These are phyloP conservation scores for Pythium aristosporum DNA, from an alignment of 352 stramenopile species.

Conservation along the genomic window DNA sequence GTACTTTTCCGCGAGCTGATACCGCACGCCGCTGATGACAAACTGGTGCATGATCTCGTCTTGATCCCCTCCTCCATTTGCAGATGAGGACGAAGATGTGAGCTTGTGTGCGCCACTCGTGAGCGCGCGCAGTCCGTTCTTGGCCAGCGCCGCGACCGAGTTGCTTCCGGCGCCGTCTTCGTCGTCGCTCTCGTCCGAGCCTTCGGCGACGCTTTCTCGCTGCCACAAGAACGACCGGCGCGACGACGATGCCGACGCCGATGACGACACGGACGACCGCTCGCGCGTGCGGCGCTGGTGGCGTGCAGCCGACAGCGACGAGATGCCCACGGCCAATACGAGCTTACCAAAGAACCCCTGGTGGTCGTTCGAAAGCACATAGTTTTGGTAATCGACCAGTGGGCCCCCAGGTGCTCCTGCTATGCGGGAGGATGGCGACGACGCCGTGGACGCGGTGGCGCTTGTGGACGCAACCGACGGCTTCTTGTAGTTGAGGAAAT, in stretches of 20 bases:
- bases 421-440: constrained; percentile 14
- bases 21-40: constrained; percentile 86
- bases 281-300: constrained; percentile 34
- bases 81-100: not conserved
- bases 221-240: constrained; percentile 24
- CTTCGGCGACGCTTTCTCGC: constrained; percentile 11
- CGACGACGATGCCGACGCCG: constrained; percentile 11
- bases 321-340: constrained; percentile 59
- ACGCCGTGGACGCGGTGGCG: constrained; percentile 22
- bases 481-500: constrained; percentile 59
- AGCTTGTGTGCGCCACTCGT: constrained; percentile 12
- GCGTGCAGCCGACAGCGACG: constrained; percentile 51
- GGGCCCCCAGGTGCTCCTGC: not conserved
- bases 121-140: constrained; percentile 25
- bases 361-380: constrained; percentile 79
- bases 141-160: constrained; percentile 23
- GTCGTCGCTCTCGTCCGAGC: constrained; percentile 16
- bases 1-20: constrained; percentile 84
- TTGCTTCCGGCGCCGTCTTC: constrained; percentile 18
- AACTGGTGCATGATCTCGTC: constrained; percentile 89
- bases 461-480: constrained; percentile 14
- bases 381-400: constrained; percentile 45
- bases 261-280: constrained; percentile 25
- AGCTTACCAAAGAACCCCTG: constrained; percentile 86
- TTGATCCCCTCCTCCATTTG: constrained; percentile 9